Conservation (phyloP, 225 moss, liverwort and hornwort species). For the Neckera pumila region DNA sequence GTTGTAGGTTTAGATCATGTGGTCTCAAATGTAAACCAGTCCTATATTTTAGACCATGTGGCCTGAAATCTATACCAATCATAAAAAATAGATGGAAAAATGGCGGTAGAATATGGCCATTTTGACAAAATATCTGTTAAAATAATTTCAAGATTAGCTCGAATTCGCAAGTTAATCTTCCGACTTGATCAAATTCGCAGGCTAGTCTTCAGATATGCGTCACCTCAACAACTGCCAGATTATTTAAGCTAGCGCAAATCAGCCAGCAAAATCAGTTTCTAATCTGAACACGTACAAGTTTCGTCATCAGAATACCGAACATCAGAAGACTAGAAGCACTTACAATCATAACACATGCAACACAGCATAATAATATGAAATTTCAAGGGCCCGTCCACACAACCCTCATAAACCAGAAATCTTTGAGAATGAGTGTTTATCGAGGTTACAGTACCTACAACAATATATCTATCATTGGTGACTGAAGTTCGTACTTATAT, state of each 20-base stretch:
- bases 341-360: neutral
- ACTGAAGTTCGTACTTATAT: neutral
- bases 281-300: neutral
- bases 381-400: neutral
- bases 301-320: neutral
- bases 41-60: too few species aligned
- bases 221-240: neutral
- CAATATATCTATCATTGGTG: neutral
- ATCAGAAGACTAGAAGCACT: neutral
- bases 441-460: neutral
- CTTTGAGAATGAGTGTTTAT: neutral
- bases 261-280: neutral
- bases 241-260: neutral
- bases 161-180: neutral
- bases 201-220: neutral
- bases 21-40: too few species aligned
- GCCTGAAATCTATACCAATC: too few species aligned
- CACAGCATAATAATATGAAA: neutral
- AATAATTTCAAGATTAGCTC: neutral
- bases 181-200: neutral
- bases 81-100: too few species aligned
- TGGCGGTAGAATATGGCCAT: too few species aligned
- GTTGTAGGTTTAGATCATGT: too few species aligned
- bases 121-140: too few species aligned
- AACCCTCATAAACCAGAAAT: neutral